A percentile compares a stretch with the other conserved stretches of the same genome.
Conservation (phyloP, 129 eudicot genomes). For the Lactuca sativa region DNA sequence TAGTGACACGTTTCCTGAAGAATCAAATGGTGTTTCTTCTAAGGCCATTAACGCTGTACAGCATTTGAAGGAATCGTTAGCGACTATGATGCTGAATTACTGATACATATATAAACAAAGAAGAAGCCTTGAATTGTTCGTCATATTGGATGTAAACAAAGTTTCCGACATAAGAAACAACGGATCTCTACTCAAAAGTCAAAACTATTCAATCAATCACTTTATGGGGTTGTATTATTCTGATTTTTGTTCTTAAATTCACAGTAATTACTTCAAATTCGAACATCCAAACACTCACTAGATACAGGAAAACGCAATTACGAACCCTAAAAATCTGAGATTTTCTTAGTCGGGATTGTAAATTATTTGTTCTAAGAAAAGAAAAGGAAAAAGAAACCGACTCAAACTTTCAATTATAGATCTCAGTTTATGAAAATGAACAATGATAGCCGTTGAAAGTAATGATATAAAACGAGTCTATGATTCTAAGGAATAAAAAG, state of each 20-base stretch:
- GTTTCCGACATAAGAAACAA: background rate
- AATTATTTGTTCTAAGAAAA: background rate
- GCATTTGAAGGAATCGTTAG: constrained; percentile 1
- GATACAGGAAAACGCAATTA: background rate
- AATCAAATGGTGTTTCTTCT: constrained; percentile 35
- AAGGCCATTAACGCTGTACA: constrained; percentile 52
- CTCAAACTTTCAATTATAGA: background rate
- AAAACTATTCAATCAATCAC: background rate
- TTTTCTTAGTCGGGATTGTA: background rate
- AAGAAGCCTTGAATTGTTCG: constrained; percentile 12
- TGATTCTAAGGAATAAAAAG: background rate
- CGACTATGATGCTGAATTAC: background rate
- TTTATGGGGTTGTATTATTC: background rate
- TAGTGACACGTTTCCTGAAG: constrained; percentile 31
- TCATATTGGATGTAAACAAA: constrained; percentile 10
- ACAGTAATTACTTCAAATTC: background rate
- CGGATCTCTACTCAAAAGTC: background rate
- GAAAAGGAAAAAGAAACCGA: background rate
- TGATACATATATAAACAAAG: background rate
- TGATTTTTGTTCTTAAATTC: background rate
- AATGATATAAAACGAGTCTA: background rate
- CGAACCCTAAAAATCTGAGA: constrained; percentile 11
- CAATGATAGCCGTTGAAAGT: background rate
- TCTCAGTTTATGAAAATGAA: constrained; percentile 3
- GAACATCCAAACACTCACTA: constrained; percentile 16